Evolutionary conservation across 805 yeast species (phyloP), one percentile per base, ranked within the genome.

Genomic region (Lipomyces sp.): DNA sequence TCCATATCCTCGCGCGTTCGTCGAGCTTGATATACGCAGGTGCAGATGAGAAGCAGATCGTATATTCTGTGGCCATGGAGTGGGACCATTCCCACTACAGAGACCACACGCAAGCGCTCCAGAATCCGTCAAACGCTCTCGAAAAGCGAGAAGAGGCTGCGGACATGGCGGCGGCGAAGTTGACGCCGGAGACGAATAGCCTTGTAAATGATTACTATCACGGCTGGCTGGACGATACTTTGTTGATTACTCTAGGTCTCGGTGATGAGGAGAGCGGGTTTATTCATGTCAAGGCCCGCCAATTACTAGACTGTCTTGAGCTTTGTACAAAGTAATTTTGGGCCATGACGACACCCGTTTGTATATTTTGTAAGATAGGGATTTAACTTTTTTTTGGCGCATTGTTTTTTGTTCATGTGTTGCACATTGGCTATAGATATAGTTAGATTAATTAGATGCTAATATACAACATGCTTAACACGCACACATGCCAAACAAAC

Each of bases 191-290:
- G 8, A 57, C 35, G 32, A 67, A 67, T 42, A 51, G 33, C 32
- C 48, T 65, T 29, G 70, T 67, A 11, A 64, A 61, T 42, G 33
- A 57, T 13, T 65, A 65, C 35, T 59, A 59, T 34, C 70, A 67
- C 55, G 70, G 70, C 18, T 67, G 70, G 70, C 54, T 67, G 8
- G 64, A 65, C 45, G 70, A 67, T 37, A 42, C 60, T 24, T 4
- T 67, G 10, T 42, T 67, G 59, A 60, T 67, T 29, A 50, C 35
- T 24, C 18, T 67, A 13, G 70, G 70, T 8, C 55, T 67, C 8
- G 42, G 56, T 37, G 70, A 67, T 30, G 13, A 8, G 10, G 69
- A 65, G 6, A 35, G 62, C 33, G 65, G 59, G 18, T 29, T 50
- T 11, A n/a, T 67, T 33, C 65, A 67, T 51, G 57, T 61, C 18